Evolutionary conservation across 352 stramenopile genomes (phyloP), one percentile per base, ranked within the genome.

Genomic region (Pythium folliculosum): DNA sequence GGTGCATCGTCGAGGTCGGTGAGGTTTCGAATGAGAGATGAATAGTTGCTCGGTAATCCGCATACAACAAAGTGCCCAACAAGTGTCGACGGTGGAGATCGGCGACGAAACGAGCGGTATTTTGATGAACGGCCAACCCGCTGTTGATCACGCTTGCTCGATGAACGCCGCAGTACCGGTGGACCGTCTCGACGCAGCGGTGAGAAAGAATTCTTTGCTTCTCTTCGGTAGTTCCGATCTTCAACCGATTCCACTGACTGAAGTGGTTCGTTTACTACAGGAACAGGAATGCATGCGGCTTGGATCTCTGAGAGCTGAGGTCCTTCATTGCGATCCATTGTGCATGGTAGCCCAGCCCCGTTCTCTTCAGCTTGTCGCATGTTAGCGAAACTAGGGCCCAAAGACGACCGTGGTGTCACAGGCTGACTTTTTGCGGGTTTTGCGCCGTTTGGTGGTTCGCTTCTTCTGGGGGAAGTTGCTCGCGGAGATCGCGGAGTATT

Each of bases 1-100:
- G 65, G 38, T 7, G 72, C 63, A n/a, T 86, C 72, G 30, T 80
- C 75, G 2, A 87, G 30, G 52, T 90, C 82, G 5, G 62, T 70
- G 25, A 93, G 48, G 23, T 78, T 89, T 5, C 67, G 56, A 12
- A 93, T 60, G 27, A 93, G 81, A 2, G 85, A 78, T 0, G 70
- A 21, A 53, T 89, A 89, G 40, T 72, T 89, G 54, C 75, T 89
- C 7, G 82, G 82, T 1, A 75, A 87, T 9, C 85, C 82, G n/a
- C 85, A 93, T 0, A 91, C 63, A 0, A 93, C 82, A n/a, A 80
- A 89, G 63, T 91, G 82, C 5, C 76, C 72, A 22, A 17, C 54
- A 0, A 90, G 51, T 30, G 75, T 44, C n/a, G 30, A 17, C 13
- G 85, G 82, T 1, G 80, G 73, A 0, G 67, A 30, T 23, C 52